Percentiles rank a stretch among this genome's conserved stretches.
These are phyloP conservation scores for Neofusicoccum ribis DNA, from an alignment of 2,329 filamentous ascomycete species.

Conservation along the genomic window DNA sequence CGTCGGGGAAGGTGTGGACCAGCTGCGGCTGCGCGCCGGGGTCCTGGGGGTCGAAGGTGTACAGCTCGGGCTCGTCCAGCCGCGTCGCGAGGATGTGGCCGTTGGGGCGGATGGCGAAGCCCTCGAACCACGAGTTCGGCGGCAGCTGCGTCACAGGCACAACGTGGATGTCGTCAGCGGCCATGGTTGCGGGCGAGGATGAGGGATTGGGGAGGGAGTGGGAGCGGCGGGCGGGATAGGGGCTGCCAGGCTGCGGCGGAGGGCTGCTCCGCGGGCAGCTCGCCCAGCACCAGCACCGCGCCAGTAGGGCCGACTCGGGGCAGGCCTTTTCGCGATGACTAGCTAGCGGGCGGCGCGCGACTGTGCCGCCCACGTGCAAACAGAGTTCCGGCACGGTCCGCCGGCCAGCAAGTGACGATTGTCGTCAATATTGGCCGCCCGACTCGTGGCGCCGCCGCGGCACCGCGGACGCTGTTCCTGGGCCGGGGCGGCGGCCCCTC, in stretches of 20 bases:
- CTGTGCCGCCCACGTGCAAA: not conserved
- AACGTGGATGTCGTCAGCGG: conserved; percentile 8
- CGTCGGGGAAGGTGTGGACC: conserved; percentile 17
- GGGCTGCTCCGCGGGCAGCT: no score
- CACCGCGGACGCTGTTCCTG: not conserved
- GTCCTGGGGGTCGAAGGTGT: conserved; percentile 17
- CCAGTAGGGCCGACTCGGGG: conserved; percentile 8
- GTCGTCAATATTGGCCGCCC: not conserved
- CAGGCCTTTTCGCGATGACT: not conserved
- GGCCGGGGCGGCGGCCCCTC: not conserved
- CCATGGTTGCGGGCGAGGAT: not conserved
- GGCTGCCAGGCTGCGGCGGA: not conserved
- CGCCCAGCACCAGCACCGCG: no score
- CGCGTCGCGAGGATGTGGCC: conserved; percentile 15
- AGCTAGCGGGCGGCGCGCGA: not conserved
- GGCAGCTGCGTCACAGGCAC: conserved; percentile 16
- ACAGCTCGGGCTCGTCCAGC: conserved; percentile 18
- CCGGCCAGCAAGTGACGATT: not conserved
- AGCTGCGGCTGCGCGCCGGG: conserved; percentile 3
- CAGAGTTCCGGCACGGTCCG: conserved; percentile 9
- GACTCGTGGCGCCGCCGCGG: not conserved
- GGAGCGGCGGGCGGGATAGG: not conserved
- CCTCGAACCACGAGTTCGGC: conserved; percentile 16
- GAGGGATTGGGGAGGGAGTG: not conserved
- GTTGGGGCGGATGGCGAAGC: conserved; percentile 16